Conservation (phyloP, 2,329 filamentous ascomycete genomes). For the Calonectria fujianensis region DNA sequence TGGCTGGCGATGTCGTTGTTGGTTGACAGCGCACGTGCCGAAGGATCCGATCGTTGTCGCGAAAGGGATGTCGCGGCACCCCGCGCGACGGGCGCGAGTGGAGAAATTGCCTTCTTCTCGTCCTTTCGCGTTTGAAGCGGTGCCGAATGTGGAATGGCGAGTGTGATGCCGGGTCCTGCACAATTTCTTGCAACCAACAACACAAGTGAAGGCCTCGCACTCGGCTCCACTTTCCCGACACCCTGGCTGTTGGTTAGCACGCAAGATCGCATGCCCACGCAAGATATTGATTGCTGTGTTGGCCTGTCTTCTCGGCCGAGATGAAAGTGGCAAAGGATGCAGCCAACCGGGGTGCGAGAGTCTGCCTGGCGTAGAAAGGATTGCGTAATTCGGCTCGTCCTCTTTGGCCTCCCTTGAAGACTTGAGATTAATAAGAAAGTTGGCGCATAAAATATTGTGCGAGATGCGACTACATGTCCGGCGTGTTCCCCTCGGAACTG, state of each 20-base stretch:
- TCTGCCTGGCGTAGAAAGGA: background rate
- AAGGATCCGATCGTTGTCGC: background rate
- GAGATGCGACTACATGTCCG: background rate
- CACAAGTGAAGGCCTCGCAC: background rate
- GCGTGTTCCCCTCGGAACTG: background rate
- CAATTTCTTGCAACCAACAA: slow-evolving; percentile 16
- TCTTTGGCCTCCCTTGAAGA: background rate
- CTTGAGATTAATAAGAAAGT: background rate
- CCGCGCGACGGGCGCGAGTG: background rate
- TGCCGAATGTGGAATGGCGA: slow-evolving; percentile 17
- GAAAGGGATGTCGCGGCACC: too few relatives aligned
- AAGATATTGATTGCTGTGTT: background rate
- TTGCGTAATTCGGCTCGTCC: background rate
- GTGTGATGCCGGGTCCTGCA: slow-evolving; percentile 11
- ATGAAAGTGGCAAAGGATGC: slow-evolving; percentile 11
- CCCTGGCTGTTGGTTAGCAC: background rate
- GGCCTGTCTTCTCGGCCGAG: background rate
- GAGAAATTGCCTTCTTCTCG: background rate
- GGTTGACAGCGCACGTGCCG: background rate
- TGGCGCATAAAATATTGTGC: background rate
- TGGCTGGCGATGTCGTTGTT: slow-evolving; percentile 1
- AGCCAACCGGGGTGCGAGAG: background rate
- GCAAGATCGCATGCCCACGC: background rate
- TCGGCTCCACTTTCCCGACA: background rate
- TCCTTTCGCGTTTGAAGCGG: background rate